phyloP scores from a whole-genome alignment of 2,329 filamentous ascomycete genomes.

The Neocatenulostroma microsporum region DNA sequence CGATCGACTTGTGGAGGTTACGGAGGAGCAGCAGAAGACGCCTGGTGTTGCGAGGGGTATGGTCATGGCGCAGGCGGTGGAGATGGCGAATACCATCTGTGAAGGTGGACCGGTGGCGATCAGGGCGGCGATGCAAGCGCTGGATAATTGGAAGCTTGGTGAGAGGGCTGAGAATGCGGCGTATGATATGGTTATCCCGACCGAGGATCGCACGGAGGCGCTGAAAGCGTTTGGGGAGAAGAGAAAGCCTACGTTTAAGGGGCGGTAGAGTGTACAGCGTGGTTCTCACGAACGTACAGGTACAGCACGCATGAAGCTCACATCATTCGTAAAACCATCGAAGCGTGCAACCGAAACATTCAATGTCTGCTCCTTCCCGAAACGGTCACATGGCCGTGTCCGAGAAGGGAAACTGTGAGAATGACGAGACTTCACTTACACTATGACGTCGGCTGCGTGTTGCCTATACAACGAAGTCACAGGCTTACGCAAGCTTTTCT shows the following conservation, averaged over 20 bases:
- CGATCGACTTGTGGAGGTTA: constrained; percentile 78
- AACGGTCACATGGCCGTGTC: too few species aligned
- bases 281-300: too few species aligned
- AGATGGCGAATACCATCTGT: constrained; percentile 75
- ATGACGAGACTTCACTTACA: too few species aligned
- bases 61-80: constrained; percentile 67
- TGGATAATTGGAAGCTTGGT: constrained; percentile 55
- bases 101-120: constrained; percentile 82
- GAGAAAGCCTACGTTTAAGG: constrained; percentile 61
- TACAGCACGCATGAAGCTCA: too few species aligned
- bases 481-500: too few species aligned
- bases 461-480: too few species aligned
- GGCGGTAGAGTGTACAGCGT: constrained; percentile 42
- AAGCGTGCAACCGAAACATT: too few species aligned
- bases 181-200: constrained; percentile 75
- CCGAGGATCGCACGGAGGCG: constrained; percentile 82
- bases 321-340: too few species aligned
- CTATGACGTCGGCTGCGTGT: too few species aligned
- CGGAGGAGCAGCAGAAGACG: constrained; percentile 48
- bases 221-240: constrained; percentile 76
- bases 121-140: constrained; percentile 68
- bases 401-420: too few species aligned
- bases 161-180: constrained; percentile 79
- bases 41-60: constrained; percentile 53
- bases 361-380: too few species aligned